Conservation (phyloP, 208 protist genomes). For the Tetramitus jugosus region DNA sequence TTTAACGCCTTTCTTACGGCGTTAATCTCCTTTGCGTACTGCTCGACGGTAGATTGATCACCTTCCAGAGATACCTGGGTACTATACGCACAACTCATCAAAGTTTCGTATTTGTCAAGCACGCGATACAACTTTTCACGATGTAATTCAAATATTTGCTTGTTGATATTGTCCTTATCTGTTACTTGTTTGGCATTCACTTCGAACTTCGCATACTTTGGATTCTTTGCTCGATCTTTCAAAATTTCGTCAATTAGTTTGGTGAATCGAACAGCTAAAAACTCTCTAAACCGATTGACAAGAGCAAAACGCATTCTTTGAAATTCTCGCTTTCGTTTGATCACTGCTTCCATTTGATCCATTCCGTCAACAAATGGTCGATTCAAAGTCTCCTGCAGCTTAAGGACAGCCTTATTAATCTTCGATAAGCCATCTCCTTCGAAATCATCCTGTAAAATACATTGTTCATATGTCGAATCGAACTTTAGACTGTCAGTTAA, state of each 20-base stretch:
- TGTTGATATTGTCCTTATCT: neutral
- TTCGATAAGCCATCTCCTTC: neutral
- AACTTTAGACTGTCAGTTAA: conserved; percentile 7
- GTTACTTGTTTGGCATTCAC: too few species aligned
- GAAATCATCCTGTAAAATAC: conserved; percentile 8
- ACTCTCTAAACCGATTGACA: neutral
- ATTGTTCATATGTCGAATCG: neutral
- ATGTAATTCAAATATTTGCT: too few species aligned
- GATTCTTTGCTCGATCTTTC: conserved; percentile 1
- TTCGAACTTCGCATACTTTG: neutral
- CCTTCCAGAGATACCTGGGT: neutral
- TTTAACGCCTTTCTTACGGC: too few species aligned
- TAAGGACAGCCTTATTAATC: conserved; percentile 14
- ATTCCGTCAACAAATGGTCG: neutral
- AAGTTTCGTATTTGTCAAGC: neutral
- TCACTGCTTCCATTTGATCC: conserved; percentile 12
- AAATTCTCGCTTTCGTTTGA: neutral
- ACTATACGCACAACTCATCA: neutral
- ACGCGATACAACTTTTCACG: neutral
- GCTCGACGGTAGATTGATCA: too few species aligned
- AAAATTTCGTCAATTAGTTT: neutral
- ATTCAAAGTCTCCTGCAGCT: neutral
- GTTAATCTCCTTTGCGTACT: too few species aligned
- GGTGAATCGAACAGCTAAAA: neutral
- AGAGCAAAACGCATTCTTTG: conserved; percentile 2